These are phyloP conservation scores for Periconia digitata DNA, from an alignment of 2,329 filamentous ascomycete genomes.

Conservation along the genomic window DNA sequence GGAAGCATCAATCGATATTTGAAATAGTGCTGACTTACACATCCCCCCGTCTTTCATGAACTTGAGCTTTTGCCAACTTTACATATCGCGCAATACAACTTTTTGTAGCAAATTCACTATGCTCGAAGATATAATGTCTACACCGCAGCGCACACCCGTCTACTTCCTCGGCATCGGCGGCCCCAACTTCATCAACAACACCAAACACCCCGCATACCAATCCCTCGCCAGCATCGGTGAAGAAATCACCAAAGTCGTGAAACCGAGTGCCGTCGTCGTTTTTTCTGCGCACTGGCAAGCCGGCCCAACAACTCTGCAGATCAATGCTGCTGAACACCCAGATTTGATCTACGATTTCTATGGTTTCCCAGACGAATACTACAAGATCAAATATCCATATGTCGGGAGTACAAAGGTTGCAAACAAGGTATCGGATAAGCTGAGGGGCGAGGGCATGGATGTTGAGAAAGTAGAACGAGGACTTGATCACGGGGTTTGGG, in stretches of 20 bases:
- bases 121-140: too few relatives aligned
- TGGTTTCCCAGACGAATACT: slow-evolving; percentile 67
- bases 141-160: background rate
- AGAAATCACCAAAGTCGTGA: slow-evolving; percentile 70
- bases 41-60: too few relatives aligned
- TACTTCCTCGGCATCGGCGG: background rate
- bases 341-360: slow-evolving; percentile 75
- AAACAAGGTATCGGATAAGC: slow-evolving; percentile 56
- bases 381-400: slow-evolving; percentile 65
- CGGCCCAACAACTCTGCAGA: slow-evolving; percentile 56
- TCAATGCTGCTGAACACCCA: slow-evolving; percentile 66
- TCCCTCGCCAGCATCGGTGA: slow-evolving; percentile 66
- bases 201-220: slow-evolving; percentile 65
- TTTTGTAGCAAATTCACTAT: too few relatives aligned
- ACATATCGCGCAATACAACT: too few relatives aligned
- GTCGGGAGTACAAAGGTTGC: slow-evolving; percentile 61
- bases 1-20: too few relatives aligned
- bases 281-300: slow-evolving; percentile 80
- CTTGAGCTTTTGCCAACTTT: too few relatives aligned
- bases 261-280: slow-evolving; percentile 71
- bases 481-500: slow-evolving; percentile 76
- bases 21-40: too few relatives aligned
- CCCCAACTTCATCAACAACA: slow-evolving; percentile 65
- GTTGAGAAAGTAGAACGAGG: slow-evolving; percentile 63
- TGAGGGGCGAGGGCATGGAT: slow-evolving; percentile 61